A percentile compares a stretch with the other conserved stretches of the same genome.
Evolutionary conservation across 2,329 filamentous ascomycete species (phyloP).

Genomic region (Penicillium sp.): DNA sequence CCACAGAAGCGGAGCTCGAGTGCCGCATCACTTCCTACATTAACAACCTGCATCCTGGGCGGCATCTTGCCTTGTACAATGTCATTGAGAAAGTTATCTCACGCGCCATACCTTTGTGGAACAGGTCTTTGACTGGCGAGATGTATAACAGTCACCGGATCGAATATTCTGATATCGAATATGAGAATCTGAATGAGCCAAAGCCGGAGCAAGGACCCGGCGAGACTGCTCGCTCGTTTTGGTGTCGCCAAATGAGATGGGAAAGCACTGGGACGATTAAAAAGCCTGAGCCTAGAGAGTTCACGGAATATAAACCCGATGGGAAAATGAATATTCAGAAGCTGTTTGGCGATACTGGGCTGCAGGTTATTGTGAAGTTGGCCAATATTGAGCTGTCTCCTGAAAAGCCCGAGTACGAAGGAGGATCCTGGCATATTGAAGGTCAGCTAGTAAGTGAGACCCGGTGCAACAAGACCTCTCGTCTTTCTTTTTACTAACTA

Average conservation of each 20-base stretch:
- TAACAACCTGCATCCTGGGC: slow-evolving; percentile 7
- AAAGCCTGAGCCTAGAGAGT: slow-evolving; percentile 15
- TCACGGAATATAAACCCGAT: not conserved
- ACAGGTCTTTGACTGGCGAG: not conserved
- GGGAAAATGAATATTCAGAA: slow-evolving; percentile 19
- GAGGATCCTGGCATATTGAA: slow-evolving; percentile 47
- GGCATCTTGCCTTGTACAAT: slow-evolving; percentile 1
- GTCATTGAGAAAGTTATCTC: slow-evolving; percentile 13
- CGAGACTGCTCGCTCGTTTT: not conserved
- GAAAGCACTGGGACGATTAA: not conserved
- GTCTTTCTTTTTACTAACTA: not conserved
- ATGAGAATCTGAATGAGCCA: not conserved
- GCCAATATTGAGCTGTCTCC: slow-evolving; percentile 63
- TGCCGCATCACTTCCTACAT: slow-evolving; percentile 13
- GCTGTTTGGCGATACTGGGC: slow-evolving; percentile 36
- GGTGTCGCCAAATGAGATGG: not conserved
- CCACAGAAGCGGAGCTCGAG: not conserved
- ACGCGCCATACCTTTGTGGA: slow-evolving; percentile 11
- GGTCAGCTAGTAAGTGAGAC: slow-evolving; percentile 34
- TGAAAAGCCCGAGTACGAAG: slow-evolving; percentile 56
- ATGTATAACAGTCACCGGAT: not conserved
- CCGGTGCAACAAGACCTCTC: not conserved
- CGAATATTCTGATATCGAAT: not conserved
- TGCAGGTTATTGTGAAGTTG: slow-evolving; percentile 60
- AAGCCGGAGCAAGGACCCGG: not conserved